phyloP scores from a whole-genome alignment of 2,329 filamentous ascomycete species.

The Exophiala bonariae region DNA sequence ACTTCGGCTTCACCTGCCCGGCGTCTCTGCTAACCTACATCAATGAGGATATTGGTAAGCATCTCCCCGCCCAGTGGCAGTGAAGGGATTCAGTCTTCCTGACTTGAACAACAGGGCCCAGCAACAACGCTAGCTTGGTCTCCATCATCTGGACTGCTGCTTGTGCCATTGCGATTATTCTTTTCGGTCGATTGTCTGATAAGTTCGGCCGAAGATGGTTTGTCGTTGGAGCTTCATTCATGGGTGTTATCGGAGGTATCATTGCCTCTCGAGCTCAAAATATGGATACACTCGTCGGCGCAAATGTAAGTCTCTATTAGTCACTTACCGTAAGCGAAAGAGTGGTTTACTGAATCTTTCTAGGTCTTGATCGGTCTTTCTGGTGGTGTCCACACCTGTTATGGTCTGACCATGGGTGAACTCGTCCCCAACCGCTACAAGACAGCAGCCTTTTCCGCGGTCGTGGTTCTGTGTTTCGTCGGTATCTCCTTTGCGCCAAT shows the following conservation, averaged over 20 bases:
- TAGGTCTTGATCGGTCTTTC: conserved; percentile 10
- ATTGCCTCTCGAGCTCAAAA: conserved; percentile 33
- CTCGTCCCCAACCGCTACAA: conserved; percentile 14
- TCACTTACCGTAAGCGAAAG: too few relatives aligned
- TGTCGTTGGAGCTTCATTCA: conserved; percentile 11
- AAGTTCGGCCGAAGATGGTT: conserved; percentile 21
- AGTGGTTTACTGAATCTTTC: too few relatives aligned
- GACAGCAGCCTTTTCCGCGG: conserved; percentile 6
- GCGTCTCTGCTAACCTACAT: conserved; percentile 23
- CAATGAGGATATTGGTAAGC: conserved; percentile 20
- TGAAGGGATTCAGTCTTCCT: background rate
- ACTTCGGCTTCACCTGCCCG: conserved; percentile 21
- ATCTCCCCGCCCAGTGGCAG: background rate
- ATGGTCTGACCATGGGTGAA: conserved; percentile 16
- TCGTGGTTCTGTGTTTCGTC: conserved; percentile 6
- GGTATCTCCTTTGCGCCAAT: conserved; percentile 15
- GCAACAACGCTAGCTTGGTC: conserved; percentile 14
- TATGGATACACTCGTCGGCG: conserved; percentile 34
- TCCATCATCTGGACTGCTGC: conserved; percentile 18
- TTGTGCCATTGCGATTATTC: conserved; percentile 14
- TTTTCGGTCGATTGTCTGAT: conserved; percentile 22
- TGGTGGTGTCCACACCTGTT: conserved; percentile 15
- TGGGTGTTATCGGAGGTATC: conserved; percentile 25
- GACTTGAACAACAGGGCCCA: conserved; percentile 7
- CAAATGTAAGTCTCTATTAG: conserved; percentile 20